Conservation (phyloP, 2,329 filamentous ascomycete genomes). For the Sporothrix curviconia region DNA sequence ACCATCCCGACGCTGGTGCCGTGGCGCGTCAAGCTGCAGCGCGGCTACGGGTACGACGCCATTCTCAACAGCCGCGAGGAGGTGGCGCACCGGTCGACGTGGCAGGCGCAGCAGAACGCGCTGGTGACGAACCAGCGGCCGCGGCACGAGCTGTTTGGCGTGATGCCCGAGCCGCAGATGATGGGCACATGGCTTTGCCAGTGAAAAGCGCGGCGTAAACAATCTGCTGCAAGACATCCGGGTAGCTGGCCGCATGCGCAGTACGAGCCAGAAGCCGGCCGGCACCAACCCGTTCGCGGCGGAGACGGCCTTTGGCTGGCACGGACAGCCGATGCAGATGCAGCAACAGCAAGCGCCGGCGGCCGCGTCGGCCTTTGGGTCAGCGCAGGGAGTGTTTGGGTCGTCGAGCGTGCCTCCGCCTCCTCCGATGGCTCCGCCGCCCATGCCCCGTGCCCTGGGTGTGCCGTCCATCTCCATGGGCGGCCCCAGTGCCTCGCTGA, state of each 20-base stretch:
- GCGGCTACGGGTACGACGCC: conserved; percentile 19
- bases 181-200: too few relatives aligned
- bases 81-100: conserved; percentile 26
- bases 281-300: too few relatives aligned
- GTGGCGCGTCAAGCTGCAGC: conserved; percentile 49
- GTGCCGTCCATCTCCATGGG: neutral
- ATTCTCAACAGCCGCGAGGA: conserved; percentile 37
- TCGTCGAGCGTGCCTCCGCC: neutral
- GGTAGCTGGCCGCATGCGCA: neutral
- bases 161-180: neutral
- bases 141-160: conserved; percentile 32
- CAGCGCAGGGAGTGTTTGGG: neutral
- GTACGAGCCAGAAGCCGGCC: too few relatives aligned
- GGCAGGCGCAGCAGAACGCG: conserved; percentile 24
- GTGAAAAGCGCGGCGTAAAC: neutral
- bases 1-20: conserved; percentile 46
- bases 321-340: neutral
- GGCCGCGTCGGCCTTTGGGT: neutral
- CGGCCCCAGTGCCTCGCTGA: neutral
- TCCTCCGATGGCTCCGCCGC: neutral
- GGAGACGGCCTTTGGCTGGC: neutral
- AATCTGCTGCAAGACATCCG: neutral
- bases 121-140: conserved; percentile 23
- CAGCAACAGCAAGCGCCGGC: neutral
- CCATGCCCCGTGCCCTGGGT: neutral